Evolutionary conservation across 1,284 basidiomycete species (phyloP).

Genomic region (Pseudozyma hubeiensis): DNA sequence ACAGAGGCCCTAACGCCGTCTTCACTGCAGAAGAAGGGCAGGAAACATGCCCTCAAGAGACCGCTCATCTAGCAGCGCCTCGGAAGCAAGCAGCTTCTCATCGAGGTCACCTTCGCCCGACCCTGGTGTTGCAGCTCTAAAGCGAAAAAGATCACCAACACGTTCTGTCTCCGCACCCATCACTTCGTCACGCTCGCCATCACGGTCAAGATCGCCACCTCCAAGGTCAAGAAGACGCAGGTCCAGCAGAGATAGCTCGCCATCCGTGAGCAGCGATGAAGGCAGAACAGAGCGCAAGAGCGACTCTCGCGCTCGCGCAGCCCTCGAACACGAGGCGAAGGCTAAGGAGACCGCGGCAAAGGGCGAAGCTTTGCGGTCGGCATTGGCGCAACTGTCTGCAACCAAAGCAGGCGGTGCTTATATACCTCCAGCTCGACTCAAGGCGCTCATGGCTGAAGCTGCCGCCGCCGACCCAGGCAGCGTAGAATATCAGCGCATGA

Average conservation of each 20-base stretch:
- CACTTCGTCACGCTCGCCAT: slow-evolving; percentile 24
- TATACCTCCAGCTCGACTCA: slow-evolving; percentile 87
- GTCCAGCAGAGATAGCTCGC: slow-evolving; percentile 24
- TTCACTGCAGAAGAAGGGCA: neutral
- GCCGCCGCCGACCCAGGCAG: slow-evolving; percentile 84
- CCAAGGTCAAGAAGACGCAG: slow-evolving; percentile 27
- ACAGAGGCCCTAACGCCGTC: neutral
- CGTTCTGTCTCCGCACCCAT: slow-evolving; percentile 28
- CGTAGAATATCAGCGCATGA: slow-evolving; percentile 91
- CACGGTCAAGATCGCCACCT: slow-evolving; percentile 34
- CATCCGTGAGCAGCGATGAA: slow-evolving; percentile 22
- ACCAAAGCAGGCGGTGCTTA: slow-evolving; percentile 91
- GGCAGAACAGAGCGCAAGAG: neutral
- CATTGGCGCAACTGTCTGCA: slow-evolving; percentile 59
- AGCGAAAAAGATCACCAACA: slow-evolving; percentile 30
- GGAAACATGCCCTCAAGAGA: slow-evolving; percentile 27
- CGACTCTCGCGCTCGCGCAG: slow-evolving; percentile 11
- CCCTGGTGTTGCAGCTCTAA: slow-evolving; percentile 16
- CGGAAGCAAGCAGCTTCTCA: neutral
- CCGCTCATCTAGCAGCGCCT: slow-evolving; percentile 10
- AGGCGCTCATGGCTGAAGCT: slow-evolving; percentile 86
- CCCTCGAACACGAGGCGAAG: slow-evolving; percentile 18
- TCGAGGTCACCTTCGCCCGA: slow-evolving; percentile 28
- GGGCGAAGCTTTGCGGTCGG: slow-evolving; percentile 55
- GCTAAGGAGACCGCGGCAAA: slow-evolving; percentile 29